Base-by-base conservation (phyloP, 2,329 filamentous ascomycete genomes). In the Nectriaceae sp. region DNA sequence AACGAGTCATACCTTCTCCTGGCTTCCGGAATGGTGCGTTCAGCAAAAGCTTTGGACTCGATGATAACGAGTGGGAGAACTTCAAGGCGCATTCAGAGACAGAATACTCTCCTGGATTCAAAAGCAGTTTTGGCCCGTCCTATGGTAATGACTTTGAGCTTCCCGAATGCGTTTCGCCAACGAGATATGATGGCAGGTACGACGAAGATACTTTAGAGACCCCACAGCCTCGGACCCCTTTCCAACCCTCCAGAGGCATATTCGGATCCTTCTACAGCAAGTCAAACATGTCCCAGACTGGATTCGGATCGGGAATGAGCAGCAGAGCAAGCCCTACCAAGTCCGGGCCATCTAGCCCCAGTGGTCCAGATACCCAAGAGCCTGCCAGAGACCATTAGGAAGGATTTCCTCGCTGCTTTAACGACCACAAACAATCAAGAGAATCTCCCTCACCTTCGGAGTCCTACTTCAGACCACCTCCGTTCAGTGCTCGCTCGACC, bases 311-410 rank as follows among this genome's bases (percentile, higher is more conserved):
- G 40, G 11, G 35, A n/a, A 29, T 36, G 26, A 4, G 29, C 21
- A 21, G 45, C 42, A 35, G 38, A 49, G 44, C 49, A 37, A 44
- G 18, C 38, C 41, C 44, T 22, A 24, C 20, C 35, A 15, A 40
- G 26, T 35, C 38, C 11, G 21, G 35, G 10, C 36, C 42, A 26
- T 53, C 49, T 15, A 51, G 33, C 45, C 49, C 50, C 29, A 36
- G 21, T 18, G 24, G 33, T 35, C 42, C 18, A 42, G 47, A 51
- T 21, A 54, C 48, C 40, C 45, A 54, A 45, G 56, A 59, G 49
- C 48, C 59, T 46, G 46, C 55, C 50, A 54, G 57, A 49, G 55
- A 58, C 50, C 52, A 51, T 43, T 65, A 63, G 59, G 57, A 61
- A 54, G 53, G 52, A 39, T 56, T 56, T 54, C 50, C 46, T 46